These are phyloP conservation scores for Phanerochaete sordida DNA, from an alignment of 768 basidiomycete species.

Conservation along the genomic window DNA sequence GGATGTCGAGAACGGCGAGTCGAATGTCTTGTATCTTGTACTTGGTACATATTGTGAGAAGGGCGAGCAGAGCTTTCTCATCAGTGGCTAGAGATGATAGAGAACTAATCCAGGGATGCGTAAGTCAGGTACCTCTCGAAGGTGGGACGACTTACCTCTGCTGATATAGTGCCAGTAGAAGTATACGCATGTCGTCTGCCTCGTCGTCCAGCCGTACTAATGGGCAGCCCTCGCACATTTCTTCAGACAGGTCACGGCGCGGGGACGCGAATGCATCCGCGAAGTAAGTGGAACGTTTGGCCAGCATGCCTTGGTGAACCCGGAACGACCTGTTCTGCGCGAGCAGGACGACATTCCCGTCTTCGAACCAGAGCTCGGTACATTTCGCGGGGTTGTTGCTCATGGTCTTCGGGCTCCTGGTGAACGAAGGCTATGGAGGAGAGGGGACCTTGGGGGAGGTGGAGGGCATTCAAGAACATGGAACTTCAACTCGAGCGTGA, in stretches of 20 bases:
- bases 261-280: slow-evolving; percentile 62
- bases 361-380: slow-evolving; percentile 74
- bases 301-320: slow-evolving; percentile 69
- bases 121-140: too few relatives aligned
- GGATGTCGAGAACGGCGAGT: background rate
- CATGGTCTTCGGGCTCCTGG: too few relatives aligned
- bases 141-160: background rate
- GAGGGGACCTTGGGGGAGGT: too few relatives aligned
- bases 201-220: background rate
- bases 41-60: background rate
- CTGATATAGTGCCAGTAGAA: background rate
- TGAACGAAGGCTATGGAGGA: too few relatives aligned
- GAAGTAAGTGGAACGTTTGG: slow-evolving; percentile 73
- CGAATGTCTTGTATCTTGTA: background rate
- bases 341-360: slow-evolving; percentile 67
- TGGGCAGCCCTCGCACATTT: background rate
- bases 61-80: background rate
- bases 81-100: too few relatives aligned
- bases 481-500: too few relatives aligned
- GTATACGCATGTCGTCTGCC: background rate
- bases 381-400: too few relatives aligned
- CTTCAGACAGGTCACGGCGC: slow-evolving; percentile 45
- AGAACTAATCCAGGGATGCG: too few relatives aligned
- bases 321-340: slow-evolving; percentile 65
- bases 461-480: too few relatives aligned